phyloP scores from a whole-genome alignment of 1,284 basidiomycete species.

The Ustilago tritici region DNA sequence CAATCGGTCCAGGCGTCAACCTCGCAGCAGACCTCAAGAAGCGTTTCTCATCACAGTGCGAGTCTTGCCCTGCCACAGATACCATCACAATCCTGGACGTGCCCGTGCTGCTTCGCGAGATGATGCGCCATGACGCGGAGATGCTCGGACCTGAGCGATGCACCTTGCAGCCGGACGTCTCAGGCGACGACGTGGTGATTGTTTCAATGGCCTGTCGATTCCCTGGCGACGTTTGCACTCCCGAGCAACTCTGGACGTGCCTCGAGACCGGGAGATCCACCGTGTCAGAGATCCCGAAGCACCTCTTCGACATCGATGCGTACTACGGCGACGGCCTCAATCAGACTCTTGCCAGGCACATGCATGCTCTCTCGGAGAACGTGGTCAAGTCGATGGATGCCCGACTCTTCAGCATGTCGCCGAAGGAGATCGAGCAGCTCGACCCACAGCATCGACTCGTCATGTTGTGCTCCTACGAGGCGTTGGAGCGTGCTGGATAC shows the following conservation, averaged over 20 bases:
- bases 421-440: slow-evolving; percentile 56
- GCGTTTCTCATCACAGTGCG: slow-evolving; percentile 6
- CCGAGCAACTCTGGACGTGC: slow-evolving; percentile 47
- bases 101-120: slow-evolving; percentile 7
- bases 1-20: slow-evolving; percentile 30
- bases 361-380: slow-evolving; percentile 43
- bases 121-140: not conserved
- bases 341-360: slow-evolving; percentile 47
- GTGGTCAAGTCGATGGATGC: slow-evolving; percentile 49
- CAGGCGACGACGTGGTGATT: slow-evolving; percentile 46
- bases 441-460: slow-evolving; percentile 53
- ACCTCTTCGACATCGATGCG: slow-evolving; percentile 48
- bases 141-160: not conserved
- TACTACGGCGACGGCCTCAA: slow-evolving; percentile 44
- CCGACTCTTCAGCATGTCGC: slow-evolving; percentile 54
- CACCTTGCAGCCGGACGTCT: slow-evolving; percentile 13
- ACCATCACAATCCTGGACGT: slow-evolving; percentile 19
- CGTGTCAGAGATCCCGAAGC: slow-evolving; percentile 42
- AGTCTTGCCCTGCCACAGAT: not conserved
- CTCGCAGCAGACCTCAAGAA: slow-evolving; percentile 27
- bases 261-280: slow-evolving; percentile 45
- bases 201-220: slow-evolving; percentile 55
- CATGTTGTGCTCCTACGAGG: slow-evolving; percentile 52
- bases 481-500: slow-evolving; percentile 51
- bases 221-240: slow-evolving; percentile 48